Conservation (phyloP, 148 eudicot genomes). For the Tetragonia tetragonoides region DNA sequence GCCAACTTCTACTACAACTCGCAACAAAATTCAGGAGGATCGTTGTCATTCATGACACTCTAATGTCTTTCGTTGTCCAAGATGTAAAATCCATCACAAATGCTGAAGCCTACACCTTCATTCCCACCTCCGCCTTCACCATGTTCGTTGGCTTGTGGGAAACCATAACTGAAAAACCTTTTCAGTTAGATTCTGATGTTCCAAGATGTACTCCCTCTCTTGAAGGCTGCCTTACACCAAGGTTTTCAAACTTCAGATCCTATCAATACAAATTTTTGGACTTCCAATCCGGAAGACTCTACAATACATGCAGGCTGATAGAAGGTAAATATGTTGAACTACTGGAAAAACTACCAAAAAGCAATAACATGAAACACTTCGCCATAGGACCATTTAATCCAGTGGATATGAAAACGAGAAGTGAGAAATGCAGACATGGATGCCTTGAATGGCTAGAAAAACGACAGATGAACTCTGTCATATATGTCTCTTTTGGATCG, state of each 20-base stretch:
- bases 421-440: conserved; percentile 2
- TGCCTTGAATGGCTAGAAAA: conserved; percentile 28
- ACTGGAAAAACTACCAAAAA: background rate
- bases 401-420: conserved; percentile 1
- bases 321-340: conserved; percentile 38
- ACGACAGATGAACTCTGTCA: conserved; percentile 41
- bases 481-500: conserved; percentile 66
- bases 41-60: conserved; percentile 24
- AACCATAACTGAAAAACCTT: conserved; percentile 24
- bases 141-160: conserved; percentile 14
- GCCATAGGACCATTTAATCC: conserved; percentile 31
- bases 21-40: conserved; percentile 11
- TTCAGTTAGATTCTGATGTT: conserved; percentile 15
- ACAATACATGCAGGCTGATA: conserved; percentile 31
- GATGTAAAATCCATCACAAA: conserved; percentile 27
- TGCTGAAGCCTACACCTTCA: conserved; percentile 27
- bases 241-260: conserved; percentile 10
- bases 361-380: conserved; percentile 14
- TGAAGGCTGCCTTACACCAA: conserved; percentile 31
- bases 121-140: conserved; percentile 21
- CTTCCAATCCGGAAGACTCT: conserved; percentile 31
- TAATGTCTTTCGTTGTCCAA: conserved; percentile 26
- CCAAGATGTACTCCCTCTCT: conserved; percentile 21
- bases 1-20: conserved; percentile 19
- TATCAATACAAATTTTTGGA: conserved; percentile 21